A percentile compares a stretch with the other conserved stretches of the same genome.
phyloP scores from a whole-genome alignment of 345 rosid genomes.

The Rhodomyrtus tomentosa region DNA sequence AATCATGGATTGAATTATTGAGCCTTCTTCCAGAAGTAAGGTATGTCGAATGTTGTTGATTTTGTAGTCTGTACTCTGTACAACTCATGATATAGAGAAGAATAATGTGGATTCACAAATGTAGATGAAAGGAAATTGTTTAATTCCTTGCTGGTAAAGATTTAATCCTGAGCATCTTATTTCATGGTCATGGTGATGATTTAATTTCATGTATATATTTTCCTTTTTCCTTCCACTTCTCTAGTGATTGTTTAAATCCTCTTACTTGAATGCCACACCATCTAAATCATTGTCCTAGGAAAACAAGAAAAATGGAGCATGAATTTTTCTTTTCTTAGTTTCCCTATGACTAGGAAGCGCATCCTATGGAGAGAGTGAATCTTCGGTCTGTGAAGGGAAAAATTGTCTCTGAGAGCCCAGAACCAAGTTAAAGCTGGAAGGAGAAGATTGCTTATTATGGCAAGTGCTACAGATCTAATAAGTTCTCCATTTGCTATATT shows the following conservation, averaged over 20 bases:
- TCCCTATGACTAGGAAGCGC: background rate
- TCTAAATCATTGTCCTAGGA: background rate
- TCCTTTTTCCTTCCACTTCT: background rate
- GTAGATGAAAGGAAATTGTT: background rate
- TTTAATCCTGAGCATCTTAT: background rate
- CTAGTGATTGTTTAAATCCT: background rate
- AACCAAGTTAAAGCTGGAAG: background rate
- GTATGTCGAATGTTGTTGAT: background rate
- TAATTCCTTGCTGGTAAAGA: background rate
- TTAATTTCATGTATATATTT: background rate
- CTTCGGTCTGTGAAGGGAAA: background rate
- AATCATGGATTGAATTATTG: background rate
- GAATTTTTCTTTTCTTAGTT: background rate
- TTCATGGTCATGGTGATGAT: background rate
- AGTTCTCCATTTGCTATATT: background rate
- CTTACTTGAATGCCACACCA: background rate
- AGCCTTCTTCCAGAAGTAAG: background rate
- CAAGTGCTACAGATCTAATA: background rate
- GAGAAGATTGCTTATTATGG: background rate
- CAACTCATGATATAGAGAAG: background rate
- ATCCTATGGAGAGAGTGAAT: background rate
- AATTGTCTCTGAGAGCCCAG: background rate
- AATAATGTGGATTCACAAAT: background rate
- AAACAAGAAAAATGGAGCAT: background rate
- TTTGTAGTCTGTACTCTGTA: background rate